Evolutionary conservation across 371 early-diverging fungal species (phyloP).

Genomic region (Rhizopus microsporus): DNA sequence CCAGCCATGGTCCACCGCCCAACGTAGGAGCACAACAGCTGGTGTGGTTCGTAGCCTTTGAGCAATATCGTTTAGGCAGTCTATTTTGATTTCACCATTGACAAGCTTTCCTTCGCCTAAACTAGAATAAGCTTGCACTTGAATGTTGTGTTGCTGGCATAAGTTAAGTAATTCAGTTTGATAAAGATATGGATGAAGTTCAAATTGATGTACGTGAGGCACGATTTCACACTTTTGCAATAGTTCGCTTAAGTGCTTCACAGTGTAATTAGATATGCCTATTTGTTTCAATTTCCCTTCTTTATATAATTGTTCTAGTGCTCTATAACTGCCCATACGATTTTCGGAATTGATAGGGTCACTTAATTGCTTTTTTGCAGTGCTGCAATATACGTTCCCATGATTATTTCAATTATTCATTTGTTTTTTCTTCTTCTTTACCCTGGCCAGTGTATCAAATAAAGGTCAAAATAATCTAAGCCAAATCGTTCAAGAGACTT

Average conservation of each 20-base stretch:
- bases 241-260: conserved; percentile 59
- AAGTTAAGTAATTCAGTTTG: conserved; percentile 37
- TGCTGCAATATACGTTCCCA: conserved; percentile 14
- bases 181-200: conserved; percentile 63
- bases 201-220: conserved; percentile 79
- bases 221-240: conserved; percentile 58
- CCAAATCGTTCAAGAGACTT: conserved; percentile 63
- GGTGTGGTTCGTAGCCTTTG: conserved; percentile 33
- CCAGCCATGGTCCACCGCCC: conserved; percentile 72
- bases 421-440: conserved; percentile 7
- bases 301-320: conserved; percentile 55
- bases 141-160: conserved; percentile 39
- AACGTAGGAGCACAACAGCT: conserved; percentile 77
- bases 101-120: conserved; percentile 83
- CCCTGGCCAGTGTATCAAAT: conserved; percentile 72
- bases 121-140: conserved; percentile 88
- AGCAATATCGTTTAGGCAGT: conserved; percentile 40
- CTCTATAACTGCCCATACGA: conserved; percentile 57
- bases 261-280: conserved; percentile 79
- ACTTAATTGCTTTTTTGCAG: conserved; percentile 34
- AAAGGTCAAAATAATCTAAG: conserved; percentile 78
- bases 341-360: conserved; percentile 59
- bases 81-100: conserved; percentile 26
- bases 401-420: neutral
- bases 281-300: conserved; percentile 60